A percentile compares a stretch with the other conserved stretches of the same genome.
phyloP scores from a whole-genome alignment of 306 rosid genomes.

The Macrotyloma uniflorum region DNA sequence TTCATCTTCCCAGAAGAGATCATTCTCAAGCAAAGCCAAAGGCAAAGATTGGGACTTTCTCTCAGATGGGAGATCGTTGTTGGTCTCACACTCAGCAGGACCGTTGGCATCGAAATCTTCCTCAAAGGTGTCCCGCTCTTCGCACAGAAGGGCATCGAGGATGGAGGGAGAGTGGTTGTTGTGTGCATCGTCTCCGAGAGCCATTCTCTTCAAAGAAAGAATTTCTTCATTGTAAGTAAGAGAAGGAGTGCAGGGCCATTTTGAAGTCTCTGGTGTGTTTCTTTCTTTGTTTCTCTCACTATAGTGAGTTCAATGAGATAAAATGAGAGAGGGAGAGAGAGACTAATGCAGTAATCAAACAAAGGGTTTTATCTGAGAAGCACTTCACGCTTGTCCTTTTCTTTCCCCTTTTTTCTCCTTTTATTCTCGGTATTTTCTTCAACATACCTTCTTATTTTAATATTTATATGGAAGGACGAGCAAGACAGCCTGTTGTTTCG shows the following conservation, averaged over 20 bases:
- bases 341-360: constrained; percentile 48
- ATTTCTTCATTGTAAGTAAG: constrained; percentile 41
- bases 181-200: constrained; percentile 47
- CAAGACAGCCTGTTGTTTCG: constrained; percentile 35
- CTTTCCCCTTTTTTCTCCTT: not conserved
- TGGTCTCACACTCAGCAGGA: constrained; percentile 38
- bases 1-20: constrained; percentile 68
- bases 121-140: constrained; percentile 59
- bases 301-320: not conserved
- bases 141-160: constrained; percentile 71
- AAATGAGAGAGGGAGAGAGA: constrained; percentile 39
- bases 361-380: constrained; percentile 57
- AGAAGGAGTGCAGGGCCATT: constrained; percentile 45
- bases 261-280: constrained; percentile 38
- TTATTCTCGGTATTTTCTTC: constrained; percentile 8
- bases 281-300: constrained; percentile 41
- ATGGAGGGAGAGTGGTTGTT: constrained; percentile 51
- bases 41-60: constrained; percentile 53
- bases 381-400: constrained; percentile 66
- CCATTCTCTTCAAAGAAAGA: constrained; percentile 69
- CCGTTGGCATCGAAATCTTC: constrained; percentile 42
- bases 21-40: constrained; percentile 49
- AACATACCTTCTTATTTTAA: not conserved
- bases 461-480: not conserved
- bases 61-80: constrained; percentile 29